Conservation (phyloP, 1,284 basidiomycete species). For the Apiotrichum brassicae region DNA sequence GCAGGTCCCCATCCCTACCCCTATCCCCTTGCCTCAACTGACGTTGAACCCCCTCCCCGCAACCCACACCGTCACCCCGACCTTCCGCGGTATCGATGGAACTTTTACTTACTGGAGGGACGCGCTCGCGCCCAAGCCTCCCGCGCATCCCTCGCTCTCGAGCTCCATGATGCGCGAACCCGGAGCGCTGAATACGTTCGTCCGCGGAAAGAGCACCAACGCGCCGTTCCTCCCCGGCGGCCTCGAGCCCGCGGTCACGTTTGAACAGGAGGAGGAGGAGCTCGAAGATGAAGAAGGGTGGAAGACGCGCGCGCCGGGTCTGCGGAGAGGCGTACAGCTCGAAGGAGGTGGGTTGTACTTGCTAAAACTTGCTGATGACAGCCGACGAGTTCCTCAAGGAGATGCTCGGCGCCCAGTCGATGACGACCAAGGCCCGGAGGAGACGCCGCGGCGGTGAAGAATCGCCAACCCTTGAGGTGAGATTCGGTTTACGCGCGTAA, state of each 20-base stretch:
- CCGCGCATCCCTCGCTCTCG: slow-evolving; percentile 60
- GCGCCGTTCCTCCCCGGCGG: slow-evolving; percentile 91
- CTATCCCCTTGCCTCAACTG: slow-evolving; percentile 51
- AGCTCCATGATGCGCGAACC: slow-evolving; percentile 79
- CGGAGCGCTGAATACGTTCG: slow-evolving; percentile 69
- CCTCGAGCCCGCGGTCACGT: slow-evolving; percentile 46
- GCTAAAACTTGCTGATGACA: slow-evolving; percentile 6
- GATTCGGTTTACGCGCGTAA: background rate
- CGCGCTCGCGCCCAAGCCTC: slow-evolving; percentile 48
- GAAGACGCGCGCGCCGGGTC: slow-evolving; percentile 39
- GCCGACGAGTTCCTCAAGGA: slow-evolving; percentile 43
- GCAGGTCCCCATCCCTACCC: slow-evolving; percentile 38
- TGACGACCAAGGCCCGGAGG: slow-evolving; percentile 37
- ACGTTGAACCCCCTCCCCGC: slow-evolving; percentile 61
- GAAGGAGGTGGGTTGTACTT: slow-evolving; percentile 31
- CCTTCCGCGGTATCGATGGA: slow-evolving; percentile 71
- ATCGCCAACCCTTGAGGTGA: slow-evolving; percentile 29
- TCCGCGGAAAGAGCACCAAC: slow-evolving; percentile 84
- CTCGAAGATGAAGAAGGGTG: slow-evolving; percentile 42
- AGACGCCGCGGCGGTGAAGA: slow-evolving; percentile 30
- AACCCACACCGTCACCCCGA: slow-evolving; percentile 69
- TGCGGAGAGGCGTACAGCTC: slow-evolving; percentile 38
- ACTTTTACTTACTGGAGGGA: slow-evolving; percentile 73
- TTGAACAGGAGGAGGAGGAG: slow-evolving; percentile 31
- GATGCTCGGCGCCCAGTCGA: slow-evolving; percentile 37